Percentiles rank a stretch among this genome's conserved stretches.
phyloP scores from a whole-genome alignment of 805 yeast genomes.

The Candida insectorum region DNA sequence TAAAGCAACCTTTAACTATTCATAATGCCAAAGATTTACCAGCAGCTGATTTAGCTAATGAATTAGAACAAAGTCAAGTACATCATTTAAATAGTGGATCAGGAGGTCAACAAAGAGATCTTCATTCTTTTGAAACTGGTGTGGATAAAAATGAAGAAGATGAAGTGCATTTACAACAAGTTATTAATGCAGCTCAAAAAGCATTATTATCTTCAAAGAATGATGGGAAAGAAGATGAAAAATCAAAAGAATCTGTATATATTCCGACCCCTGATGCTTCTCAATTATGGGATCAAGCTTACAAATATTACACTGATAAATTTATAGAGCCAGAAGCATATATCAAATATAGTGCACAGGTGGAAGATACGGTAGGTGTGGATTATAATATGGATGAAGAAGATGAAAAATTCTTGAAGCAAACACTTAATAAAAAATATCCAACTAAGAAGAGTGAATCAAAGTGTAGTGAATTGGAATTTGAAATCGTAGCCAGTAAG shows the following conservation, averaged over 20 bases:
- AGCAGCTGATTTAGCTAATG: constrained; percentile 52
- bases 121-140: constrained; percentile 91
- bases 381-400: constrained; percentile 86
- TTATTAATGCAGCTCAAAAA: constrained; percentile 74
- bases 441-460: too few relatives aligned
- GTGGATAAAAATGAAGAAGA: constrained; percentile 97
- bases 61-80: constrained; percentile 41
- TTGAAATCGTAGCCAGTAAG: constrained; percentile 71
- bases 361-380: constrained; percentile 90
- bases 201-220: constrained; percentile 44
- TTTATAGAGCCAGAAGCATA: constrained; percentile 75
- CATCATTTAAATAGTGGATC: constrained; percentile 41
- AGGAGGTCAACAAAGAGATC: constrained; percentile 71
- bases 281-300: constrained; percentile 72
- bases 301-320: constrained; percentile 62
- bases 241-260: constrained; percentile 46
- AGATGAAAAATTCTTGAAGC: constrained; percentile 66
- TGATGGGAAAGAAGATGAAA: constrained; percentile 11
- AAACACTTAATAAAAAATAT: constrained; percentile 34
- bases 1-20: constrained; percentile 80
- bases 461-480: constrained; percentile 76
- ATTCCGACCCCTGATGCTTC: constrained; percentile 98
- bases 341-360: constrained; percentile 87
- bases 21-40: constrained; percentile 78
- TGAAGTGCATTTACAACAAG: constrained; percentile 92